Base-by-base conservation (phyloP, 805 yeast genomes). In the Nakazawaea ambrosiae region DNA sequence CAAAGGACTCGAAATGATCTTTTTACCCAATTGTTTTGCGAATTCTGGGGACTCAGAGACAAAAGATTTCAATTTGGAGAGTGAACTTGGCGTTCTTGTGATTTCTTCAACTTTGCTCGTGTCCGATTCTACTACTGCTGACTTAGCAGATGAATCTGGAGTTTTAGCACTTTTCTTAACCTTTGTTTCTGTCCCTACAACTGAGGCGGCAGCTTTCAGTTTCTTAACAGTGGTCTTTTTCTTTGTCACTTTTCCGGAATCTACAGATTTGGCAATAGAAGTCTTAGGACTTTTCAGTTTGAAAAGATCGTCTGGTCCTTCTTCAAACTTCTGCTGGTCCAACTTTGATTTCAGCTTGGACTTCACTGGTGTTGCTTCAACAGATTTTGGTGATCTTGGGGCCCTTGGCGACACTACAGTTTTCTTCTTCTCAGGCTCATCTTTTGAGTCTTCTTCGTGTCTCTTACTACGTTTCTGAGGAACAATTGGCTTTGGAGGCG, bases 21-120 rank as follows among this genome's bases (percentile, higher is more conserved):
- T 27, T 12, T 57, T 47, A 4, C 63, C 56, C 35, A 65, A 48
- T 26, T 59, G 58, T 19, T 64, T 50, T 2, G 68, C 68, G 41
- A 67, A 58, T 6, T 51, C 60, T 2, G 51, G 41, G 14, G 41
- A 29, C 8, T 29, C 34, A 5, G 42, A 30, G 6, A 44, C 40
- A 4, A 44, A 41, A 18, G 42, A 32, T 28, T 46, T 44, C 4
- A 38, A 34, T 16, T 37, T 32, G 14, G 46, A 20, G 14, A 31
- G 36, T 26, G 44, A 40, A 12, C 43, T 42, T 20, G 45, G 46
- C 30, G 46, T 48, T 27, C 16, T 7, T 42, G 42, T 2, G 49
- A n/a, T 27, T 8, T 27, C 14, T 8, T 27, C 29, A 27, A n/a
- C 14, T 27, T 12, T n/a, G 7, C 10, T 8, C 10, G 24, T 10